Percentiles rank a stretch among this genome's conserved stretches.
phyloP scores from a whole-genome alignment of 495 filamentous ascomycete genomes.

The Podospora tetraspora region DNA sequence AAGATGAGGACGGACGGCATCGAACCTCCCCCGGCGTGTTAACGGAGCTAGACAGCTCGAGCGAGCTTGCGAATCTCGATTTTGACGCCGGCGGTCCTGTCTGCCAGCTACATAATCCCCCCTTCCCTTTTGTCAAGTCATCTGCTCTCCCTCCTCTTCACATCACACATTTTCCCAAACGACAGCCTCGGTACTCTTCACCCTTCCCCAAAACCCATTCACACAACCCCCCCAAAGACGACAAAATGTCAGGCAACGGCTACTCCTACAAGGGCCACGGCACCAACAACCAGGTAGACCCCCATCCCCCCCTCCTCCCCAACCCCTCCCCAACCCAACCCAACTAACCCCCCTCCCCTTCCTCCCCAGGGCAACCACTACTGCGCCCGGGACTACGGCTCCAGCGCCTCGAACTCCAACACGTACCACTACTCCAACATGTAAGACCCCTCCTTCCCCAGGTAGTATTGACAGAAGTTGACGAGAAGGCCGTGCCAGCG shows the following conservation, averaged over 20 bases:
- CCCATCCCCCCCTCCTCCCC: not conserved
- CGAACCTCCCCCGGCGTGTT: not conserved
- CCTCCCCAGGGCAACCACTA: constrained; percentile 51
- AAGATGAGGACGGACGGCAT: not conserved
- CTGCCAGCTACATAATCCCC: not conserved
- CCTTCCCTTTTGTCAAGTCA: not conserved
- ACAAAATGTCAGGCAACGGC: constrained; percentile 29
- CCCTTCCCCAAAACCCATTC: not conserved
- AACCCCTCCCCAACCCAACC: too few relatives aligned
- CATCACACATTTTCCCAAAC: not conserved
- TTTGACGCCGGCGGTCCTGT: not conserved
- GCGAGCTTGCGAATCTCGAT: not conserved
- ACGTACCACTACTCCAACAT: constrained; percentile 56
- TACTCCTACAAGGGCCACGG: constrained; percentile 41
- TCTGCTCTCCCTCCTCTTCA: not conserved
- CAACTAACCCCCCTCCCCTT: not conserved
- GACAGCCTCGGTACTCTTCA: not conserved
- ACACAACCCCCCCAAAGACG: not conserved
- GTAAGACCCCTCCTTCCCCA: too few relatives aligned
- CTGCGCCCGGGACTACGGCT: constrained; percentile 46
- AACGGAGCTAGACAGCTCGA: not conserved
- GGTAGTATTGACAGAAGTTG: too few relatives aligned
- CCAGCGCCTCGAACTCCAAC: constrained; percentile 47
- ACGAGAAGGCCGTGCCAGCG: too few relatives aligned
- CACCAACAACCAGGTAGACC: constrained; percentile 38